phyloP scores from a whole-genome alignment of 2,329 filamentous ascomycete genomes.

The Cladophialophora yegresii region DNA sequence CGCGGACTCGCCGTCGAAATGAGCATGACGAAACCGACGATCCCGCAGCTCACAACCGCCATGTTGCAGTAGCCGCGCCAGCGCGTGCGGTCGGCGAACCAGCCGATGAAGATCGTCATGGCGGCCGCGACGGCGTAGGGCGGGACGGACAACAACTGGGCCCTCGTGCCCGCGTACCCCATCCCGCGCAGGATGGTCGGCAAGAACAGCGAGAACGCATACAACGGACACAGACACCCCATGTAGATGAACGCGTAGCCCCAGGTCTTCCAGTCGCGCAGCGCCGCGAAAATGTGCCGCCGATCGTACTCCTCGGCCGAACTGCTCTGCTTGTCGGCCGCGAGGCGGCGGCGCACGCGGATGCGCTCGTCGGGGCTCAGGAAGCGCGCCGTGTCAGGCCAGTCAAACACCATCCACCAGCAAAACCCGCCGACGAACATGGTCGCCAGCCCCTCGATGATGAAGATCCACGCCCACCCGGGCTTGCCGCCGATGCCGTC shows the following conservation, averaged over 20 bases:
- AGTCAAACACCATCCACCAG: conserved; percentile 54
- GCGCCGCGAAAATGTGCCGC: conserved; percentile 52
- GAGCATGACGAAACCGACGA: conserved; percentile 78
- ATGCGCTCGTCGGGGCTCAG: conserved; percentile 49
- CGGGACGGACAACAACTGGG: conserved; percentile 68
- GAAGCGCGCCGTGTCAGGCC: conserved; percentile 53
- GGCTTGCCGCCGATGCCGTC: conserved; percentile 41
- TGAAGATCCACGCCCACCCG: conserved; percentile 54
- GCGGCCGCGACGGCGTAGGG: conserved; percentile 64
- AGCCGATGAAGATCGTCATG: conserved; percentile 55
- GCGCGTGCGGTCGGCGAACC: conserved; percentile 59
- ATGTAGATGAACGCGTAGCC: conserved; percentile 52
- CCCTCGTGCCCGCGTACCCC: conserved; percentile 57
- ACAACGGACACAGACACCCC: conserved; percentile 58
- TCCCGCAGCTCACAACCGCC: conserved; percentile 65
- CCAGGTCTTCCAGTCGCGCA: conserved; percentile 56
- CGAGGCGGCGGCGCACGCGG: conserved; percentile 41
- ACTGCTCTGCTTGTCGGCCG: conserved; percentile 49
- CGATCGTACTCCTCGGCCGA: conserved; percentile 45
- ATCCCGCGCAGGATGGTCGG: conserved; percentile 61
- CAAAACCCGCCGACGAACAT: conserved; percentile 45
- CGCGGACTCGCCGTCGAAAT: conserved; percentile 45
- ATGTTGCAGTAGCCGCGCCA: conserved; percentile 74
- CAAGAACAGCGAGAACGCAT: conserved; percentile 61
- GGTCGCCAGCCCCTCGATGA: conserved; percentile 48